Conservation (phyloP, 441 rosid genomes). For the Erodium texanum region DNA sequence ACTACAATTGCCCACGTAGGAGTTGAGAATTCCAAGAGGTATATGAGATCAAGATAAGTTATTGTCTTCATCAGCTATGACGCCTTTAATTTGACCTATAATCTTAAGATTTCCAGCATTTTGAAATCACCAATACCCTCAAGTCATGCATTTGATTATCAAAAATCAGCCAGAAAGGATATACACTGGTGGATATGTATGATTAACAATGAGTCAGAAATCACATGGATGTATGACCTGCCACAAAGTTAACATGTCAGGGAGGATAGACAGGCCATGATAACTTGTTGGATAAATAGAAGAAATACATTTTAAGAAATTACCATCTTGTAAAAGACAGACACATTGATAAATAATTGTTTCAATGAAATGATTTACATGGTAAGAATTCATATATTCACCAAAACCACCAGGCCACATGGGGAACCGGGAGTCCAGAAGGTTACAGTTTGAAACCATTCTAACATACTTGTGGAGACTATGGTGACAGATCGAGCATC, state of each 20-base stretch:
- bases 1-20: constrained; percentile 72
- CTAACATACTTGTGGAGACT: no score
- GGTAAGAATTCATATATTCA: background rate
- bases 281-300: background rate
- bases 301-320: background rate
- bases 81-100: constrained; percentile 13
- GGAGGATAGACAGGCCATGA: background rate
- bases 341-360: background rate
- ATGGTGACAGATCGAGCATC: background rate
- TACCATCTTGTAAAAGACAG: background rate
- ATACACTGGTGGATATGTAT: background rate
- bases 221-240: background rate
- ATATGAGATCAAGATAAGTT: constrained; percentile 30
- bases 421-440: background rate
- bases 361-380: background rate
- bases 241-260: background rate
- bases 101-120: constrained; percentile 26
- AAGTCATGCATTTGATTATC: background rate
- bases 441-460: background rate
- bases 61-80: constrained; percentile 43
- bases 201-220: background rate
- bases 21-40: constrained; percentile 38
- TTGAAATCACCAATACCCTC: constrained; percentile 12
- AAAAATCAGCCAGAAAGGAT: background rate
- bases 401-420: background rate